A percentile compares a stretch with the other conserved stretches of the same genome.
phyloP scores from a whole-genome alignment of 306 rosid genomes.

The Cicer judaicum region DNA sequence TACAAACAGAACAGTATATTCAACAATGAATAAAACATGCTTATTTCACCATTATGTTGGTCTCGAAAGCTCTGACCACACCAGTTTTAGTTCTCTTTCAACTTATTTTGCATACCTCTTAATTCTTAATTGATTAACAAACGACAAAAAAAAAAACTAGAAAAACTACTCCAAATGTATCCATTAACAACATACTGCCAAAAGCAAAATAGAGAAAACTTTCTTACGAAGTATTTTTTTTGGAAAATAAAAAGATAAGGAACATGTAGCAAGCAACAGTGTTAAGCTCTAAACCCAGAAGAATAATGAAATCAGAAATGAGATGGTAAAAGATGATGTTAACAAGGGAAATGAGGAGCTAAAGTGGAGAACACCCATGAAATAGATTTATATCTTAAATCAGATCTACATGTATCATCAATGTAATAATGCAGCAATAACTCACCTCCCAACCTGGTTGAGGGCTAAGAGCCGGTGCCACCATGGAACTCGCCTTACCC shows the following conservation, averaged over 20 bases:
- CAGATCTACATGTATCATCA: constrained; percentile 8
- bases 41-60: background rate
- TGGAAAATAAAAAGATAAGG: background rate
- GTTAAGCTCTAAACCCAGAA: constrained; percentile 3
- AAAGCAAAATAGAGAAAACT: background rate
- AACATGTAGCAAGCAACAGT: constrained; percentile 1
- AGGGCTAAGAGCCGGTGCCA: constrained; percentile 86
- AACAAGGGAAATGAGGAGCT: background rate
- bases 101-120: background rate
- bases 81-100: background rate
- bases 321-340: background rate
- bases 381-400: background rate
- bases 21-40: background rate
- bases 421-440: constrained; percentile 40
- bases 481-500: constrained; percentile 99
- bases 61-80: constrained; percentile 5
- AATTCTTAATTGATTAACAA: constrained; percentile 23
- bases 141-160: too few species aligned
- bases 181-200: background rate
- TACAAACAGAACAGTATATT: constrained; percentile 4
- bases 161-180: background rate
- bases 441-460: constrained; percentile 94
- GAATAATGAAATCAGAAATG: background rate
- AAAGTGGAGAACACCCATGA: background rate
- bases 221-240: background rate